A percentile compares a stretch with the other conserved stretches of the same genome.
Conservation (phyloP, 495 filamentous ascomycete genomes). For the Penicillium mononematosum region DNA sequence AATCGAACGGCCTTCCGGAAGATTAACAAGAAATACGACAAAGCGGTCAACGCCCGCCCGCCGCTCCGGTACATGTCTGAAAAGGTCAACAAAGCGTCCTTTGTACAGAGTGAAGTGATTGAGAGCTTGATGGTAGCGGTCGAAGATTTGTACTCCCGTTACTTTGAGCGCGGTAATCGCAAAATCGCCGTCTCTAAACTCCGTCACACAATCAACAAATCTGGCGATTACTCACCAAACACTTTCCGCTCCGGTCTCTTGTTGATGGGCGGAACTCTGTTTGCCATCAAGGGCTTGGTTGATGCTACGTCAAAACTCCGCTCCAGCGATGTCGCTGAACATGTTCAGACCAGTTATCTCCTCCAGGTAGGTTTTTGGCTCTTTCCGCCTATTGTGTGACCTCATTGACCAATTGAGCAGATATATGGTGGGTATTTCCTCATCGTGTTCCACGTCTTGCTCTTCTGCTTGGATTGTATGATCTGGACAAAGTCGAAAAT, state of each 20-base stretch:
- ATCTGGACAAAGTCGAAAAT: constrained; percentile 81
- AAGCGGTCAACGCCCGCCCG: constrained; percentile 73
- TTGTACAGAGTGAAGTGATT: constrained; percentile 78
- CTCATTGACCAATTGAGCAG: constrained; percentile 47
- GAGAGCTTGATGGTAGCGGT: constrained; percentile 74
- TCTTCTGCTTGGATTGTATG: constrained; percentile 77
- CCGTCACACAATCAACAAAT: constrained; percentile 60
- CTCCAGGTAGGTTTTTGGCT: constrained; percentile 55
- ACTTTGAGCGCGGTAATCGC: constrained; percentile 86
- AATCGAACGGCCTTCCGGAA: constrained; percentile 94
- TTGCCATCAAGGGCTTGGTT: constrained; percentile 72
- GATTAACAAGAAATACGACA: constrained; percentile 99
- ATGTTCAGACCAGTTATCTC: constrained; percentile 66
- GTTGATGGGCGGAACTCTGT: constrained; percentile 69
- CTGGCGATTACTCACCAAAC: constrained; percentile 67
- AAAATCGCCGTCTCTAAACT: constrained; percentile 89
- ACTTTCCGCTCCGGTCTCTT: constrained; percentile 80
- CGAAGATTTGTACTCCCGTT: constrained; percentile 89
- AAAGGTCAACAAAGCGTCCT: constrained; percentile 85
- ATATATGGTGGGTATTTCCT: constrained; percentile 87
- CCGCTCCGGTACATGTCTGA: constrained; percentile 84
- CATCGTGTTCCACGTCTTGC: constrained; percentile 64
- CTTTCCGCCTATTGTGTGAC: constrained; percentile 1
- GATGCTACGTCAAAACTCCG: constrained; percentile 57
- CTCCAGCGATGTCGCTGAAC: constrained; percentile 44